Evolutionary conservation across 352 stramenopile species (phyloP), one percentile per base, ranked within the genome.

Genomic region (Phytopythium ostracodes): DNA sequence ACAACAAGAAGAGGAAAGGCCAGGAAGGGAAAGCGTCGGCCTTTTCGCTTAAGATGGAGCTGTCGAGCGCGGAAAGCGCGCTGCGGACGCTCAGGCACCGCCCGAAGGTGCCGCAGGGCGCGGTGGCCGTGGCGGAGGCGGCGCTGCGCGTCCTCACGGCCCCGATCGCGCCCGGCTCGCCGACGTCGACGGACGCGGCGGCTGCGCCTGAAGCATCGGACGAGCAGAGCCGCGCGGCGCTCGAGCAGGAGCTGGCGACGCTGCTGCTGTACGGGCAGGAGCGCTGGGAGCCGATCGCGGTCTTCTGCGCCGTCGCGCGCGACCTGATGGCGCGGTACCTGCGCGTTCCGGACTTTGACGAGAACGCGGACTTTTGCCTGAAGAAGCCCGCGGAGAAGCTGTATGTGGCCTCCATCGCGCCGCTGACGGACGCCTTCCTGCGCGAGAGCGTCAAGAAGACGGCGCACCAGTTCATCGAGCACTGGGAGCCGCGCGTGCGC

Each of bases 401-500:
- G 20, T 66, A 69, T n/a, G 65, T 74, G 11, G 18, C 8, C 4
- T 25, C 31, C 1, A 54, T 71, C 33, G 50, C 67, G n/a, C 75
- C 77, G 17, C 64, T 91, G 2, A 74, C 78, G 14, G 57, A 74
- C 20, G 25, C 17, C 9, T 89, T 89, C 31, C 20, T 91, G 20
- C 68, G 71, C 17, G 73, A 79, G 6, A 79, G 67, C 9, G 66
- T 91, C 3, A 64, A 67, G 62, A 44, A 72, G 40, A 62, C 72
- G 17, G 52, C 76, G 43, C 68, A 86, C 62, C 68, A 79, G 59
- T 69, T 89, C 56, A 58, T 96, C n/a, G 87, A 96, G 66, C 87
- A 94, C 71, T 89, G 82, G 40, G 89, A 97, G 64, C 87, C 89
- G 27, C 74, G 89, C 40, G 85, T 97, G 49, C 81, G 90, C 38